Evolutionary conservation across 371 early-diverging fungal genomes (phyloP), one percentile per base, ranked within the genome.

Genomic region (Actinomortierella wolfii): DNA sequence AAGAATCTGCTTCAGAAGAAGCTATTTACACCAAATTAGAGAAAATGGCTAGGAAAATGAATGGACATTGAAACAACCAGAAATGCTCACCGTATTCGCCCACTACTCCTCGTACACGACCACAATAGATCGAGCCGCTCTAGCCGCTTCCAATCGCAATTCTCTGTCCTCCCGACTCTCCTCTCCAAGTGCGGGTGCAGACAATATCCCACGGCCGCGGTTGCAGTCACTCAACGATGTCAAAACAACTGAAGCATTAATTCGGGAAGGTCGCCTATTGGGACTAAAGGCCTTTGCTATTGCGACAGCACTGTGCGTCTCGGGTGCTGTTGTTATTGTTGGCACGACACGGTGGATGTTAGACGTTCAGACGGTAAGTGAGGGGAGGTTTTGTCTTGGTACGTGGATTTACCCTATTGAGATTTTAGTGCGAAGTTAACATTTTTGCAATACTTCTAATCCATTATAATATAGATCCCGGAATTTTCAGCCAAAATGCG

Each of bases 401-500:
- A n/a, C n/a, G n/a, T n/a, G n/a, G n/a, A n/a, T n/a, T n/a, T n/a
- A n/a, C n/a, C n/a, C n/a, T n/a, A n/a, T n/a, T n/a, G n/a, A n/a
- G n/a, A n/a, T n/a, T n/a, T n/a, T n/a, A n/a, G n/a, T n/a, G n/a
- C n/a, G n/a, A n/a, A n/a, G n/a, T n/a, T n/a, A 15, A 41, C 41
- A 41, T 17, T 17, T 24, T 34, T 34, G 13, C 11, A 49, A 14
- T 13, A 17, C 26, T 40, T 9, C 28, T 23, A 45, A 54, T 13
- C 40, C 25, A n/a, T 18, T n/a, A 18, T 18, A 6, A 1, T 39
- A 13, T 64, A 71, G 71, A 71, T 71, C 61, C 71, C 71, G 49
- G 71, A 71, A 46, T 71, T 71, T 59, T 71, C 71, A 4, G 55
- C 66, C 57, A 71, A 71, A 59, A 71, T 71, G 71, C 48, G 66